Conservation (phyloP, 2,329 filamentous ascomycete species). For the Massarina eburnea region DNA sequence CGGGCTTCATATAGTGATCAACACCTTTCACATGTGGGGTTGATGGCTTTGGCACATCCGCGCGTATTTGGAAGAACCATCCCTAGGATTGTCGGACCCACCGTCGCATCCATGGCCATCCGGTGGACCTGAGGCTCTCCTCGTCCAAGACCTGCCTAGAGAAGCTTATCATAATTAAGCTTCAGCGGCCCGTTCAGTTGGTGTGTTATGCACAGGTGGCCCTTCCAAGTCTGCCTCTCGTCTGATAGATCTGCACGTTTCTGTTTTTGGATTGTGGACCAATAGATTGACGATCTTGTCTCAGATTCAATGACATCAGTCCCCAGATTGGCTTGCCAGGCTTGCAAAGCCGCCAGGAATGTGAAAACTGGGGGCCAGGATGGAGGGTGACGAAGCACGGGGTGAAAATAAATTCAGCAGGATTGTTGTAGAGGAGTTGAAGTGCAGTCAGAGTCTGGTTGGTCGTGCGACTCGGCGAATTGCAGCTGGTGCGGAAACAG, state of each 20-base stretch:
- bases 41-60: background rate
- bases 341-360: too few species aligned
- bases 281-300: too few species aligned
- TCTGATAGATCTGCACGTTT: background rate
- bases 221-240: too few species aligned
- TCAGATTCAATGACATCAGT: too few species aligned
- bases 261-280: background rate
- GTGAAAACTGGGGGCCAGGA: too few species aligned
- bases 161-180: constrained; percentile 1
- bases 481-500: too few species aligned
- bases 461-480: too few species aligned
- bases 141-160: background rate
- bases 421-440: too few species aligned
- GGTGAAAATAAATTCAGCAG: too few species aligned
- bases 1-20: background rate
- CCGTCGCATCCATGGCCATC: background rate
- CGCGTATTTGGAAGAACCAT: constrained; percentile 3
- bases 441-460: too few species aligned
- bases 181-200: background rate
- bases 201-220: background rate
- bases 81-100: constrained; percentile 5
- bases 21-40: background rate
- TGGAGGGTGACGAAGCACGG: too few species aligned
- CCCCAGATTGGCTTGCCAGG: too few species aligned
- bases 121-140: background rate